Evolutionary conservation across 805 yeast genomes (phyloP).

Genomic region (Candida germanica): DNA sequence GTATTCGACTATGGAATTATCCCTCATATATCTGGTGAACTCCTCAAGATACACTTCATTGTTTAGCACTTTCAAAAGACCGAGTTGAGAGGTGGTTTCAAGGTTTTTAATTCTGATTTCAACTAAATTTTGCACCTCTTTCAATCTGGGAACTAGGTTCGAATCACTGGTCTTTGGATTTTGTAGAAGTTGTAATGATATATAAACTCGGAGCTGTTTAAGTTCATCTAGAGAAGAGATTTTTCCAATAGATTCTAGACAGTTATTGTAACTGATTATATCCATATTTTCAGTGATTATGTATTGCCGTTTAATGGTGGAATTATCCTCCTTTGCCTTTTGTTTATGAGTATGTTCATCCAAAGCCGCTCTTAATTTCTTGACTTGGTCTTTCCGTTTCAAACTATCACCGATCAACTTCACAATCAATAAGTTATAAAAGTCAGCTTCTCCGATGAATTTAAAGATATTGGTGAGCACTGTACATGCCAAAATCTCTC

Average conservation of each 20-base stretch:
- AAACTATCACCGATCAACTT: conserved; percentile 59
- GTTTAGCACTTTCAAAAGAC: conserved; percentile 42
- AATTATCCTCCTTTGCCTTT: conserved; percentile 1
- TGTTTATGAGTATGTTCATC: conserved; percentile 52
- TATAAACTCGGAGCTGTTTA: conserved; percentile 46
- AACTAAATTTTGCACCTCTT: conserved; percentile 11
- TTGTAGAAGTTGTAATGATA: conserved; percentile 46
- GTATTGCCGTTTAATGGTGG: conserved; percentile 9
- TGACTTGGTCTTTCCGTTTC: conserved; percentile 72
- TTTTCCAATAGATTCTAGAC: conserved; percentile 12
- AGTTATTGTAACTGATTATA: conserved; percentile 15
- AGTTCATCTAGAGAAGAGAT: conserved; percentile 37
- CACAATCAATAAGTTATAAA: conserved; percentile 65
- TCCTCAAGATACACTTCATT: conserved; percentile 42
- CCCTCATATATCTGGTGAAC: conserved; percentile 21
- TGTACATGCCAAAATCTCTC: conserved; percentile 60
- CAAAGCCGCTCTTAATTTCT: conserved; percentile 64
- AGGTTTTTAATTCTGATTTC: conserved; percentile 10
- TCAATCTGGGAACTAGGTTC: conserved; percentile 5
- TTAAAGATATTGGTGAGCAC: conserved; percentile 48
- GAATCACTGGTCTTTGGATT: conserved; percentile 2
- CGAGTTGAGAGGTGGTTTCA: conserved; percentile 16
- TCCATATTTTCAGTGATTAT: conserved; percentile 16
- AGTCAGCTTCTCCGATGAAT: conserved; percentile 69
- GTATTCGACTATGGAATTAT: conserved; percentile 19